A percentile compares a stretch with the other conserved stretches of the same genome.
Conservation (phyloP, 257 asterid genomes). For the Fraxinus quadrangulata region DNA sequence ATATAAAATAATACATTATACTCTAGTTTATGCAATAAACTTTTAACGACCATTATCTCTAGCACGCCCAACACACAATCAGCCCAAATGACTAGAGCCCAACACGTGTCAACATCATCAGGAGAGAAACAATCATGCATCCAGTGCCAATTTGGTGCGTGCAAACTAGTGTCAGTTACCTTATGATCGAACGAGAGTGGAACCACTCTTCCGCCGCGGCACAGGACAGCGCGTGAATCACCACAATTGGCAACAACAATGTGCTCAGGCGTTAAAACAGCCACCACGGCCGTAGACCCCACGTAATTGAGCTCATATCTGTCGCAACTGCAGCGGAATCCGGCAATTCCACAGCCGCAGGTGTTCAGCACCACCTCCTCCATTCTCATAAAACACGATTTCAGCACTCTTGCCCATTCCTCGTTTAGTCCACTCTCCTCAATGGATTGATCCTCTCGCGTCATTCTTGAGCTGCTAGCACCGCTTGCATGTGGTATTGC, state of each 20-base stretch:
- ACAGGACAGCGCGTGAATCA: slow-evolving; percentile 37
- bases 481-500: background rate
- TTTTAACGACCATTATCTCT: background rate
- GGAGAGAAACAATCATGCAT: background rate
- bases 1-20: no score
- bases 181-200: slow-evolving; percentile 37
- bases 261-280: slow-evolving; percentile 20
- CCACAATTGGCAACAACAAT: slow-evolving; percentile 35
- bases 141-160: background rate
- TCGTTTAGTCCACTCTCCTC: slow-evolving; percentile 1
- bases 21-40: no score
- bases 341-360: background rate
- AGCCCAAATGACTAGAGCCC: background rate
- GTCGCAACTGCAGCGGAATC: background rate
- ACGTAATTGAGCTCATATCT: background rate
- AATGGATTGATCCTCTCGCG: background rate
- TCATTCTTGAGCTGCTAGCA: background rate
- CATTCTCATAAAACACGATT: background rate
- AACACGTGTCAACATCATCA: background rate
- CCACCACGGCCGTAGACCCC: slow-evolving; percentile 37
- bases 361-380: background rate
- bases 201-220: slow-evolving; percentile 21
- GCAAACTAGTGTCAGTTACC: slow-evolving; percentile 15
- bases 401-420: background rate
- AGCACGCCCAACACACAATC: background rate